Conservation (phyloP, 768 basidiomycete genomes). For the Termitomyces sp. region DNA sequence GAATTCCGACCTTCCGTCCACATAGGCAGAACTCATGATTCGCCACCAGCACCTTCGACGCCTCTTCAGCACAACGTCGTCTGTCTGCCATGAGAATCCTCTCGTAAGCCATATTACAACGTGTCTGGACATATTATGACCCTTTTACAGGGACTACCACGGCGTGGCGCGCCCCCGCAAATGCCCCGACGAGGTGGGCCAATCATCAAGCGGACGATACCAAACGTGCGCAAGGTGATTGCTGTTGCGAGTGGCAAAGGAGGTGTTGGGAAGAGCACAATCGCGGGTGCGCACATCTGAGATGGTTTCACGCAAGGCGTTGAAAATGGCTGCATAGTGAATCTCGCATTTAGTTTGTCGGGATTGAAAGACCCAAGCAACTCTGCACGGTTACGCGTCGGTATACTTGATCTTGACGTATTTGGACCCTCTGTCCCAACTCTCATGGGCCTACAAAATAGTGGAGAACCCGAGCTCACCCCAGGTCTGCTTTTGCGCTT, state of each 20-base stretch:
- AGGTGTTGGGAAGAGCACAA: constrained; percentile 84
- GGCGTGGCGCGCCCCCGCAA: constrained; percentile 39
- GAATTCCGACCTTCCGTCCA: neutral
- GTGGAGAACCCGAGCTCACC: constrained; percentile 76
- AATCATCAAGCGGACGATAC: constrained; percentile 50
- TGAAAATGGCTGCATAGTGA: constrained; percentile 41
- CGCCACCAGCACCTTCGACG: neutral
- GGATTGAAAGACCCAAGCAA: constrained; percentile 31
- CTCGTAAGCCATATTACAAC: constrained; percentile 5
- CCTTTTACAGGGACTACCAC: constrained; percentile 23
- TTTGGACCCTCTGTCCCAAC: constrained; percentile 95
- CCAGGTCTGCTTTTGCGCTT: constrained; percentile 33
- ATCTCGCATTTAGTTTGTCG: constrained; percentile 74
- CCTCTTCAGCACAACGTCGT: neutral
- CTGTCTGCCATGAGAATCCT: constrained; percentile 15
- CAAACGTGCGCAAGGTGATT: constrained; percentile 75
- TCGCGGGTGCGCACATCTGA: constrained; percentile 58
- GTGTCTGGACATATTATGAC: neutral
- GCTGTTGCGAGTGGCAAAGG: constrained; percentile 93
- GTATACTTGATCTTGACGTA: constrained; percentile 90
- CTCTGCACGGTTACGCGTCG: constrained; percentile 55
- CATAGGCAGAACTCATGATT: neutral
- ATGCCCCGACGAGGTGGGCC: constrained; percentile 56
- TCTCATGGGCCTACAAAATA: constrained; percentile 80
- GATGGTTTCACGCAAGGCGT: neutral